phyloP scores from a whole-genome alignment of 495 filamentous ascomycete genomes.

The Friedmanniomyces simplex region DNA sequence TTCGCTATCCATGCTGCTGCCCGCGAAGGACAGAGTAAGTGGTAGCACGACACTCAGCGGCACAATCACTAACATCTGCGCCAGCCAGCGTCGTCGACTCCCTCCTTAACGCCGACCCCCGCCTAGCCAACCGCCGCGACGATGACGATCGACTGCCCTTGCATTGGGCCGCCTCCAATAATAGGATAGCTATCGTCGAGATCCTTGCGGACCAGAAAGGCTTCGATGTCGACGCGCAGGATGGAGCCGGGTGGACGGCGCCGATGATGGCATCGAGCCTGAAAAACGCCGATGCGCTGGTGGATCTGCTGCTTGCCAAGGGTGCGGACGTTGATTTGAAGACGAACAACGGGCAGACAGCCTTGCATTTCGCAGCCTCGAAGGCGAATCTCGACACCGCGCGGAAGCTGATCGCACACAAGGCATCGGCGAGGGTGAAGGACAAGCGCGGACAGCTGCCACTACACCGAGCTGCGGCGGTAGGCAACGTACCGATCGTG shows the following conservation, averaged over 20 bases:
- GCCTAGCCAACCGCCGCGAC: conserved; percentile 63
- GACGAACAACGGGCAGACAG: conserved; percentile 60
- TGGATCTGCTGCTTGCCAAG: conserved; percentile 68
- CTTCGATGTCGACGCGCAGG: conserved; percentile 87
- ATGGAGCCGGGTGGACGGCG: conserved; percentile 86
- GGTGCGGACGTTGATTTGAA: conserved; percentile 74
- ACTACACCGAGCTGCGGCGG: conserved; percentile 82
- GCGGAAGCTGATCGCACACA: conserved; percentile 60
- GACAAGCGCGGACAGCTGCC: conserved; percentile 80
- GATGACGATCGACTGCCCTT: conserved; percentile 85
- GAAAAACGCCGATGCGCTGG: conserved; percentile 53
- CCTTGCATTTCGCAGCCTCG: conserved; percentile 83
- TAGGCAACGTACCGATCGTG: conserved; percentile 78
- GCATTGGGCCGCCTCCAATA: conserved; percentile 89
- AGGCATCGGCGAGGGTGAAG: conserved; percentile 71
- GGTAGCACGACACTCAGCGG: not conserved
- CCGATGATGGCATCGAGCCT: conserved; percentile 87
- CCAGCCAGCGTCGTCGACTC: conserved; percentile 22
- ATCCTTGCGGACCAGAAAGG: conserved; percentile 55
- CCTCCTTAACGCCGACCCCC: conserved; percentile 58
- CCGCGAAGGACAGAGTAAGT: conserved; percentile 73
- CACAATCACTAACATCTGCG: conserved; percentile 54
- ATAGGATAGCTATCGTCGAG: conserved; percentile 62
- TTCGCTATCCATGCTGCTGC: conserved; percentile 84
- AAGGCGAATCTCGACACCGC: conserved; percentile 77